These are phyloP conservation scores for Nicotiana paniculata DNA, from an alignment of 257 asterid genomes.

Conservation along the genomic window DNA sequence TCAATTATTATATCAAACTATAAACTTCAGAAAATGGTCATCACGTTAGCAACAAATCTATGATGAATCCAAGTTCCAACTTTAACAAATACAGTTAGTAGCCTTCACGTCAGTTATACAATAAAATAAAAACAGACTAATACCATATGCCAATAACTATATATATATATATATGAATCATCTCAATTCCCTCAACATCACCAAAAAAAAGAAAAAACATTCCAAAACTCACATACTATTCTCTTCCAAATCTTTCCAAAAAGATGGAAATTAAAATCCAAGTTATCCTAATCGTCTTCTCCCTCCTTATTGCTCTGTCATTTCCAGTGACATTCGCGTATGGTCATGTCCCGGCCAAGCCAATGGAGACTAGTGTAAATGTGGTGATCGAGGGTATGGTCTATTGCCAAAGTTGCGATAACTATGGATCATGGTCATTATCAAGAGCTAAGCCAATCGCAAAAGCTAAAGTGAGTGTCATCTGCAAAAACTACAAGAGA, in stretches of 20 bases:
- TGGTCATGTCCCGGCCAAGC: conserved; percentile 20
- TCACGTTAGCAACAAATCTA: conserved; percentile 38
- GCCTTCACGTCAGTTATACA: conserved; percentile 40
- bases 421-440: conserved; percentile 52
- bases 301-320: conserved; percentile 27
- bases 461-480: conserved; percentile 48
- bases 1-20: neutral
- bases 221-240: neutral
- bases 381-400: conserved; percentile 75
- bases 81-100: conserved; percentile 19
- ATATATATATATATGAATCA: conserved; percentile 19
- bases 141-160: conserved; percentile 17
- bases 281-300: conserved; percentile 23
- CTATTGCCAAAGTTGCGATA: conserved; percentile 65
- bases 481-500: conserved; percentile 62
- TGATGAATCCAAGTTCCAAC: conserved; percentile 3
- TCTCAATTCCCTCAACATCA: conserved; percentile 4
- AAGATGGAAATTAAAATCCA: conserved; percentile 46
- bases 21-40: conserved; percentile 22
- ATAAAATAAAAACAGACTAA: neutral
- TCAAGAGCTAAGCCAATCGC: conserved; percentile 45
- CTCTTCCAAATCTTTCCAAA: neutral
- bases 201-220: neutral
- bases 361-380: conserved; percentile 25
- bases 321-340: conserved; percentile 19